A percentile compares a stretch with the other conserved stretches of the same genome.
These are phyloP conservation scores for Hirsutella minnesotensis DNA, from an alignment of 2,329 filamentous ascomycete genomes.

Conservation along the genomic window DNA sequence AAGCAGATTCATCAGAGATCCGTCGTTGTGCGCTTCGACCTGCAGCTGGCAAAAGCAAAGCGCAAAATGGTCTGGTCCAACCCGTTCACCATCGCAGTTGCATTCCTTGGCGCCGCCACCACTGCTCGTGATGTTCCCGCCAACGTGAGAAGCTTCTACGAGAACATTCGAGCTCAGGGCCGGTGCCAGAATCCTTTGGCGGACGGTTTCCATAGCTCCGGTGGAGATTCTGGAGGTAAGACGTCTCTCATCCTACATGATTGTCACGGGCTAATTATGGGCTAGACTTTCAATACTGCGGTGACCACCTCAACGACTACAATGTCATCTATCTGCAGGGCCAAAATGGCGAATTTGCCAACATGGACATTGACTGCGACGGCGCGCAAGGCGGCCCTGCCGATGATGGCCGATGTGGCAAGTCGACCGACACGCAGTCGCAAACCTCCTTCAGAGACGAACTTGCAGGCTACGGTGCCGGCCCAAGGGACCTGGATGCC, in stretches of 20 bases:
- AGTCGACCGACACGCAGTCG: constrained; percentile 29
- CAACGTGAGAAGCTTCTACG: constrained; percentile 28
- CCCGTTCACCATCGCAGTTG: constrained; percentile 10
- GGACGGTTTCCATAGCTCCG: constrained; percentile 26
- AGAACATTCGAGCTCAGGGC: constrained; percentile 23
- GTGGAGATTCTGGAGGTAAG: constrained; percentile 23
- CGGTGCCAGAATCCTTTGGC: constrained; percentile 25
- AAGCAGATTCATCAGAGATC: no score
- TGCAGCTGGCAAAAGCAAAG: no score
- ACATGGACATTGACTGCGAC: constrained; percentile 51
- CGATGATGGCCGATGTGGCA: constrained; percentile 32
- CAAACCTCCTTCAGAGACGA: constrained; percentile 34
- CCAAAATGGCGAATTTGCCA: constrained; percentile 26
- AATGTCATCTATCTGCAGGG: constrained; percentile 38
- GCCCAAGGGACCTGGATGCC: constrained; percentile 32
- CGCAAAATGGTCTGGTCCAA: not conserved
- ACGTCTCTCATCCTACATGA: not conserved
- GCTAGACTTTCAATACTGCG: constrained; percentile 33
- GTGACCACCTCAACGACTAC: constrained; percentile 26
- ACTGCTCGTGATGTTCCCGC: constrained; percentile 23
- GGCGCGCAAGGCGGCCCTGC: constrained; percentile 29
- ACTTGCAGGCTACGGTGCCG: constrained; percentile 23
- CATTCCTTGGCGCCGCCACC: constrained; percentile 9
- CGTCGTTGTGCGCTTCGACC: no score
- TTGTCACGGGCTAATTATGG: not conserved